Base-by-base conservation (phyloP, 2,329 filamentous ascomycete genomes). In the Raffaelea ambrosiae region DNA sequence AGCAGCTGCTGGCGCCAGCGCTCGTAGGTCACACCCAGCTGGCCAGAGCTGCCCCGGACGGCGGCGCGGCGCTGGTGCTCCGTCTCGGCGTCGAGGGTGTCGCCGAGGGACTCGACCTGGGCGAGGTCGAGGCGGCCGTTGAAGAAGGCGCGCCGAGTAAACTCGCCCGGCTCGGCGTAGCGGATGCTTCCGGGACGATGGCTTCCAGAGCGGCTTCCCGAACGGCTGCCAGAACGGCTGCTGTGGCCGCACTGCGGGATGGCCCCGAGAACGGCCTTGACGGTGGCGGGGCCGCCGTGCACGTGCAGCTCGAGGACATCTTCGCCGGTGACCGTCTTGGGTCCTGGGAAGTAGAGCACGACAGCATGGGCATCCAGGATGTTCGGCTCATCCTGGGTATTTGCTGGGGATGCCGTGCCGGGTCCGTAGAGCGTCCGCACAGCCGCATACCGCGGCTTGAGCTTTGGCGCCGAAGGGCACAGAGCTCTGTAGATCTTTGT, bases 161-260 rank as follows among this genome's bases (percentile, higher is more conserved):
- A 98, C 62, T 98, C 93, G 48, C 93, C 93, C 0, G 93, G 85
- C 60, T 96, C 91, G 3, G 93, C 93, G 61, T 95, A 95, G 26
- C 89, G 86, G 49, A 95, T 81, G 13, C 29, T n/a, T n/a, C n/a
- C n/a, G n/a, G n/a, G n/a, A n/a, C n/a, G n/a, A n/a, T n/a, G n/a
- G n/a, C n/a, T 18, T 43, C 10, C 36, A 21, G 19, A 40, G 46
- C 55, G 38, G 29, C 29, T 14, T 8, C 14, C 29, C 29, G 14
- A 8, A 8, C 29, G 8, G 29, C 29, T 14, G 29, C 29, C 29
- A 14, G 8, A 8, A 22, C n/a, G 11, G 22, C 10, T 0, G 36
- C 38, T 1, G 16, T 36, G 19, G 18, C 51, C 56, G 0, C 51
- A n/a, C n/a, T 66, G 66, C 0, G 86, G 76, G 48, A 98, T 86